Conservation (phyloP, 2,329 filamentous ascomycete species). For the Colletotrichum melonis region DNA sequence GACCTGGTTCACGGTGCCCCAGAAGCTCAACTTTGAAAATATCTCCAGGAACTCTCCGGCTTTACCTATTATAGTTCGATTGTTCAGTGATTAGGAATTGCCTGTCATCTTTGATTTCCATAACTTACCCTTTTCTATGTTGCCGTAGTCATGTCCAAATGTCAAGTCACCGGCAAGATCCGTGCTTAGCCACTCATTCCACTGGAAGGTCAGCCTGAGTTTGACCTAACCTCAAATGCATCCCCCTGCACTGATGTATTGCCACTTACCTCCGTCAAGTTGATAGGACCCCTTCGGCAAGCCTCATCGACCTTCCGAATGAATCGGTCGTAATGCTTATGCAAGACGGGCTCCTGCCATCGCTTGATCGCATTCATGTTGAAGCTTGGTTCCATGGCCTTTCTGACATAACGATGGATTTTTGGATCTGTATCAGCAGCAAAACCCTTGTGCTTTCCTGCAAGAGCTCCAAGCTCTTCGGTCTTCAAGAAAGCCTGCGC, state of each 20-base stretch:
- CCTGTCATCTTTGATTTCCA: too few species aligned
- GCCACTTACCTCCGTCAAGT: neutral
- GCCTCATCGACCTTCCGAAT: neutral
- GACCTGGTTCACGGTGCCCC: slow-evolving; percentile 15
- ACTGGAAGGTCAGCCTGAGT: slow-evolving; percentile 4
- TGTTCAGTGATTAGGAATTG: neutral
- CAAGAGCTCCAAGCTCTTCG: neutral
- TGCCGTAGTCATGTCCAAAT: slow-evolving; percentile 35
- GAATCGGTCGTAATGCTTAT: neutral
- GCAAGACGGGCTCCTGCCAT: neutral
- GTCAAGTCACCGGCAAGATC: slow-evolving; percentile 39
- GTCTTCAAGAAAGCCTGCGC: neutral
- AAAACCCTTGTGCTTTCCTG: neutral
- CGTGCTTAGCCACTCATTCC: slow-evolving; percentile 39
- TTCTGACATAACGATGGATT: neutral
- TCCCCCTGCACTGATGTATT: too few species aligned
- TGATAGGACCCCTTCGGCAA: neutral
- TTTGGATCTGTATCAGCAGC: neutral
- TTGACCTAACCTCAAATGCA: too few species aligned
- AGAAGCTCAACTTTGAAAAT: slow-evolving; percentile 26
- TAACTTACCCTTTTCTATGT: slow-evolving; percentile 38
- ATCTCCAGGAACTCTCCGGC: neutral
- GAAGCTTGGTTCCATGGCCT: neutral
- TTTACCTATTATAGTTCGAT: neutral
- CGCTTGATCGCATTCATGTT: neutral